Conservation (phyloP, 768 basidiomycete genomes). For the Cubamyces lactineus region DNA sequence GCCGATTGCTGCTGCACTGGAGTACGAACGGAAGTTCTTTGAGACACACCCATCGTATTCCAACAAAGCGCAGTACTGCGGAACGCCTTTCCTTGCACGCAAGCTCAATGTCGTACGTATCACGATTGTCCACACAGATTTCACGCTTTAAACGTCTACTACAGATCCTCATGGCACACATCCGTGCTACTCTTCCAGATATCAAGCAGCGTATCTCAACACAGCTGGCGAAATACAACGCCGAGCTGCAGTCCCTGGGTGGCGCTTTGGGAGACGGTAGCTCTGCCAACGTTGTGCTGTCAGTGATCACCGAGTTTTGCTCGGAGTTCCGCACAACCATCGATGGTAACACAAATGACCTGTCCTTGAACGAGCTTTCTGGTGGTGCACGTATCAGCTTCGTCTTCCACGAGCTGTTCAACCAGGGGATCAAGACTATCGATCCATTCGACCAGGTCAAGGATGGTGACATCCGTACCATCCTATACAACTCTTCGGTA, state of each 20-base stretch:
- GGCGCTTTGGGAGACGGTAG: slow-evolving; percentile 84
- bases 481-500: slow-evolving; percentile 97
- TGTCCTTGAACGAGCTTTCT: slow-evolving; percentile 94
- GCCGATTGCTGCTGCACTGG: slow-evolving; percentile 82
- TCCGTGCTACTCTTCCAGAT: slow-evolving; percentile 95
- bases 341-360: slow-evolving; percentile 96
- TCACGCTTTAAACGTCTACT: slow-evolving; percentile 55
- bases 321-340: slow-evolving; percentile 96
- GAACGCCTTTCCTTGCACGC: slow-evolving; percentile 93
- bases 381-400: slow-evolving; percentile 99
- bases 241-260: slow-evolving; percentile 83
- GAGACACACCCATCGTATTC: slow-evolving; percentile 94
- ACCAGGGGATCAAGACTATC: slow-evolving; percentile 92
- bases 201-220: slow-evolving; percentile 95
- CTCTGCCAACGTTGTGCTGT: slow-evolving; percentile 89
- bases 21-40: slow-evolving; percentile 90
- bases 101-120: slow-evolving; percentile 88
- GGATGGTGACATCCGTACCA: slow-evolving; percentile 95
- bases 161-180: slow-evolving; percentile 99
- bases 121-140: slow-evolving; percentile 90
- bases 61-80: slow-evolving; percentile 93
- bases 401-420: slow-evolving; percentile 98
- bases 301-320: slow-evolving; percentile 98
- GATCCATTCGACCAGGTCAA: slow-evolving; percentile 99
- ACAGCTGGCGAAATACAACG: slow-evolving; percentile 85